These are phyloP conservation scores for Sporothrix brunneoviolacea DNA, from an alignment of 2,329 filamentous ascomycete species.

Conservation along the genomic window DNA sequence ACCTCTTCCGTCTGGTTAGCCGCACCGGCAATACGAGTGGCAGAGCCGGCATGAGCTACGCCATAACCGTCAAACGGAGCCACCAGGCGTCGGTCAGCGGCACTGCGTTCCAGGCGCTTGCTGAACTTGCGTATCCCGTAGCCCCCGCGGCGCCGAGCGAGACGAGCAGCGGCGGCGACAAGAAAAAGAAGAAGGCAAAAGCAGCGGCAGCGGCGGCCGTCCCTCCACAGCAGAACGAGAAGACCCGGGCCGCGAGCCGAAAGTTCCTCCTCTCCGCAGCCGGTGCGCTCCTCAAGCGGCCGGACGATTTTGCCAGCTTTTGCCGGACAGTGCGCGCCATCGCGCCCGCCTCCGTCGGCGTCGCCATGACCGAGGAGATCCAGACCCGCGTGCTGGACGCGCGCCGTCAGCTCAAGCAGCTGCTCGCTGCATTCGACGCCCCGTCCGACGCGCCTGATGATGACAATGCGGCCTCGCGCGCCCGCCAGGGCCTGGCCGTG, in stretches of 20 bases:
- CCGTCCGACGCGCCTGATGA: conserved; percentile 26
- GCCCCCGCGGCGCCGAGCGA: conserved; percentile 21
- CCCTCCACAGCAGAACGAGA: conserved; percentile 42
- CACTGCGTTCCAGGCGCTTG: conserved; percentile 45
- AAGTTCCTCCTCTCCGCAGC: conserved; percentile 52
- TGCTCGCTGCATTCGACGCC: conserved; percentile 31
- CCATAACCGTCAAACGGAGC: no score
- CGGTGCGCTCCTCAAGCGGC: conserved; percentile 48
- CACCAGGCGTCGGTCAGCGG: conserved; percentile 33
- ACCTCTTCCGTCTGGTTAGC: conserved; percentile 46
- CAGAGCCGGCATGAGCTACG: conserved; percentile 25
- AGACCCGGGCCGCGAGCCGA: conserved; percentile 48
- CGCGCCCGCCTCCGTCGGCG: conserved; percentile 41
- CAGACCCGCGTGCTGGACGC: conserved; percentile 47
- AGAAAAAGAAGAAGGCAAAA: conserved; percentile 1
- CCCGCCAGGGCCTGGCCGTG: conserved; percentile 63
- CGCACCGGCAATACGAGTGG: conserved; percentile 25
- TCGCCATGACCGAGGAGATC: conserved; percentile 50
- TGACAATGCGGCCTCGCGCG: conserved; percentile 36
- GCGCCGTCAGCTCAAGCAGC: conserved; percentile 41
- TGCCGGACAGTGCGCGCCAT: conserved; percentile 50
- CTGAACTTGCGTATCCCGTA: conserved; percentile 48
- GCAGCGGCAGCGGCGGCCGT: conserved; percentile 22
- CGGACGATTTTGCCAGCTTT: conserved; percentile 46
- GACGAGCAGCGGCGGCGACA: neutral